Percentiles rank a stretch among this genome's conserved stretches.
Conservation (phyloP, 495 filamentous ascomycete species). For the Penicillium ochrochloron region DNA sequence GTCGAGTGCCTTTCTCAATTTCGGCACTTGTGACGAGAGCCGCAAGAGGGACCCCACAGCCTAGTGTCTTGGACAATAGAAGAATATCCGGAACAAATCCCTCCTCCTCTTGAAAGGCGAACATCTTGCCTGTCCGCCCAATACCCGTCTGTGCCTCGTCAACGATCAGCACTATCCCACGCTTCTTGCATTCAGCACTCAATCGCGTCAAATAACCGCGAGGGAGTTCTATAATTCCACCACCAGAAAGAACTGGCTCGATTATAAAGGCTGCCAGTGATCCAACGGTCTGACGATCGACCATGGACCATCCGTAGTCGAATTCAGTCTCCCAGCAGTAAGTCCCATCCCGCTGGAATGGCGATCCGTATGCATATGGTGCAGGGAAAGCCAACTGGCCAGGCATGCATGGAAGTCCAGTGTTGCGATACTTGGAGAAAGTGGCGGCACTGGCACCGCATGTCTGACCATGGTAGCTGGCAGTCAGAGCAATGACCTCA, state of each 20-base stretch:
- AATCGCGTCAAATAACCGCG: conserved; percentile 48
- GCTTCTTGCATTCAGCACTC: conserved; percentile 45
- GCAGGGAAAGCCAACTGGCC: conserved; percentile 54
- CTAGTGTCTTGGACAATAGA: conserved; percentile 57
- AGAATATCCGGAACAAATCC: conserved; percentile 55
- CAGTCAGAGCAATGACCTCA: conserved; percentile 58
- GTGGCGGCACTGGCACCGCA: conserved; percentile 47
- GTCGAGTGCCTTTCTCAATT: conserved; percentile 47
- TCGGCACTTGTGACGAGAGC: conserved; percentile 53
- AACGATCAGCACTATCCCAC: conserved; percentile 55
- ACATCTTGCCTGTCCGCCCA: conserved; percentile 51
- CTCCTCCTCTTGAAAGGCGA: conserved; percentile 51
- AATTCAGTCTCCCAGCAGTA: conserved; percentile 64
- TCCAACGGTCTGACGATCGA: conserved; percentile 56
- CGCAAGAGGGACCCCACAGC: conserved; percentile 56
- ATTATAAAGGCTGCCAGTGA: conserved; percentile 60
- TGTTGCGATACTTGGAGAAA: conserved; percentile 52
- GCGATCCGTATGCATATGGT: conserved; percentile 58
- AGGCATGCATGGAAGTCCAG: conserved; percentile 40
- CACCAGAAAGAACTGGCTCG: conserved; percentile 58
- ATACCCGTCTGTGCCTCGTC: conserved; percentile 58
- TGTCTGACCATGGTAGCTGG: conserved; percentile 59
- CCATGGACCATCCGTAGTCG: conserved; percentile 56
- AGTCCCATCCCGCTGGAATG: conserved; percentile 55
- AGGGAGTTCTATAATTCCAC: conserved; percentile 52